phyloP scores from a whole-genome alignment of 495 filamentous ascomycete species.

The Trichoderma gamsii region DNA sequence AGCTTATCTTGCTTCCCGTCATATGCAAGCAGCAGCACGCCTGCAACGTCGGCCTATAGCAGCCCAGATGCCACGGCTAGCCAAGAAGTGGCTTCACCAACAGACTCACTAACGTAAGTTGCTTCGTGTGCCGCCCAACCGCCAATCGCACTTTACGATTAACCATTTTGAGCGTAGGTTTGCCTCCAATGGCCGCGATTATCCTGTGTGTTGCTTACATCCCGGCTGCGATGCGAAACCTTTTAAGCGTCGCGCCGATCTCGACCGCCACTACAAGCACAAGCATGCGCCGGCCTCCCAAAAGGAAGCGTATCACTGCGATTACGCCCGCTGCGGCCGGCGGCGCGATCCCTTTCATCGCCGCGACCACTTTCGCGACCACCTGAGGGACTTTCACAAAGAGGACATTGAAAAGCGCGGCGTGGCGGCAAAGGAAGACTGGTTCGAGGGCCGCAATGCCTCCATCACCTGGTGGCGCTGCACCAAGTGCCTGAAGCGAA shows the following conservation, averaged over 20 bases:
- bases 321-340: constrained; percentile 36
- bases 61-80: neutral
- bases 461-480: constrained; percentile 34
- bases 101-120: neutral
- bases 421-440: constrained; percentile 21
- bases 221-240: constrained; percentile 27
- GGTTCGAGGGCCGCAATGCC: constrained; percentile 28
- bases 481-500: constrained; percentile 31
- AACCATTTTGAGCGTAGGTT: neutral
- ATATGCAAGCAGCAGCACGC: neutral
- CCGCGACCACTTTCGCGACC: constrained; percentile 44
- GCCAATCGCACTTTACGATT: neutral
- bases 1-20: constrained; percentile 4
- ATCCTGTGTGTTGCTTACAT: constrained; percentile 26
- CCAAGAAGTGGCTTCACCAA: neutral
- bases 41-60: constrained; percentile 6
- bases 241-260: constrained; percentile 43
- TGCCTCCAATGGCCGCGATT: neutral
- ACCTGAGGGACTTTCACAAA: constrained; percentile 43
- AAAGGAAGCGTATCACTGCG: constrained; percentile 36
- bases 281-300: constrained; percentile 30
- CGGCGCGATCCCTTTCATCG: constrained; percentile 34
- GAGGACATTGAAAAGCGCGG: constrained; percentile 42
- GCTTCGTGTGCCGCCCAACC: neutral
- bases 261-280: constrained; percentile 39